phyloP scores from a whole-genome alignment of 1,284 basidiomycete genomes.

The Cystobasidium sp. region DNA sequence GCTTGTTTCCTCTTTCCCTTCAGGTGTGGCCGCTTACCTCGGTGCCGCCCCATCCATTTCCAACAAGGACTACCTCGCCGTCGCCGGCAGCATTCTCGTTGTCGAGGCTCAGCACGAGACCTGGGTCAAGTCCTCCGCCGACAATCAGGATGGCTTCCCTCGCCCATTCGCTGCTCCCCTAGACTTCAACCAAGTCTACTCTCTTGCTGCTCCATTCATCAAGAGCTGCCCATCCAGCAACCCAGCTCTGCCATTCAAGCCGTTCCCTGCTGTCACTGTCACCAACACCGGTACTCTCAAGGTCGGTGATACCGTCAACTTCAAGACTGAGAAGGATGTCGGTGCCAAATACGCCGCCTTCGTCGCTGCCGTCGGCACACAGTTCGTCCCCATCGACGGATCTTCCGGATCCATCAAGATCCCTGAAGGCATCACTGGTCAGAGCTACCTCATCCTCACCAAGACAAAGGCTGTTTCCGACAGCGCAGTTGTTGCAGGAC shows the following conservation, averaged over 20 bases:
- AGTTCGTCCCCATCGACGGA: slow-evolving; percentile 56
- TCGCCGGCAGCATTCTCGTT: slow-evolving; percentile 58
- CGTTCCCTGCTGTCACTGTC: slow-evolving; percentile 60
- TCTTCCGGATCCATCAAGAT: slow-evolving; percentile 46
- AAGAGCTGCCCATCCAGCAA: slow-evolving; percentile 62
- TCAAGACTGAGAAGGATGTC: slow-evolving; percentile 52
- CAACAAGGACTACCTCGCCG: slow-evolving; percentile 55
- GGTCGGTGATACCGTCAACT: slow-evolving; percentile 55
- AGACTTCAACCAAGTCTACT: slow-evolving; percentile 49
- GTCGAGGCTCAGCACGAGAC: slow-evolving; percentile 54
- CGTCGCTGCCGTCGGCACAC: slow-evolving; percentile 58
- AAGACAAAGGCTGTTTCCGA: slow-evolving; percentile 57
- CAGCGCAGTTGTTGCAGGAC: slow-evolving; percentile 61
- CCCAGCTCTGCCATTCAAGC: slow-evolving; percentile 58
- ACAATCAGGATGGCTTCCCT: slow-evolving; percentile 40
- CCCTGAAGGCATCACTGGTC: slow-evolving; percentile 11
- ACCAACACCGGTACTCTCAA: slow-evolving; percentile 50
- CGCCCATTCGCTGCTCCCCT: slow-evolving; percentile 46
- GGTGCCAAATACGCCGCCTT: slow-evolving; percentile 58
- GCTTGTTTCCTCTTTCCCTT: not conserved
- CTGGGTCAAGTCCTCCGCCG: slow-evolving; percentile 32
- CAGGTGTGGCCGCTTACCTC: slow-evolving; percentile 44
- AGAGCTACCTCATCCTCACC: slow-evolving; percentile 48
- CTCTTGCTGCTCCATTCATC: slow-evolving; percentile 58
- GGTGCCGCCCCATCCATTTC: slow-evolving; percentile 46